These are phyloP conservation scores for Aspergillus pseudoterreus DNA, from an alignment of 2,329 filamentous ascomycete species.

Conservation along the genomic window DNA sequence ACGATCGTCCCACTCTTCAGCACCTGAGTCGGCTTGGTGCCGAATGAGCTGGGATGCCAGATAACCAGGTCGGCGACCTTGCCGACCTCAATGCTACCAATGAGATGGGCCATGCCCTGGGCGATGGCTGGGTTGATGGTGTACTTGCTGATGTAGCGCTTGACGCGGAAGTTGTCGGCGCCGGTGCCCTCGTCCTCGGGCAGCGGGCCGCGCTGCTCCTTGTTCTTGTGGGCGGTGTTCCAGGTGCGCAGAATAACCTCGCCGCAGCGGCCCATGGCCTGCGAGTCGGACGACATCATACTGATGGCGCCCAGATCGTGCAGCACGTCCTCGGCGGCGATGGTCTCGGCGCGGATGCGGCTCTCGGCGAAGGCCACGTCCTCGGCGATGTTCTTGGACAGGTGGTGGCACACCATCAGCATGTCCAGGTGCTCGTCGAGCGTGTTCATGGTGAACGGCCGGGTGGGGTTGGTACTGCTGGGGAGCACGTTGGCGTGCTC, in stretches of 20 bases:
- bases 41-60: slow-evolving; percentile 83
- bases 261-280: slow-evolving; percentile 94
- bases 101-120: slow-evolving; percentile 82
- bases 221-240: slow-evolving; percentile 98
- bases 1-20: slow-evolving; percentile 86
- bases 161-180: slow-evolving; percentile 88
- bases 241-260: slow-evolving; percentile 91
- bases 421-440: slow-evolving; percentile 96
- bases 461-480: slow-evolving; percentile 85
- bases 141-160: slow-evolving; percentile 91
- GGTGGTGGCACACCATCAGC: slow-evolving; percentile 96
- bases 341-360: slow-evolving; percentile 91
- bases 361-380: slow-evolving; percentile 94
- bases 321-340: slow-evolving; percentile 92
- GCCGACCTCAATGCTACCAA: slow-evolving; percentile 83
- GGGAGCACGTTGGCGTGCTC: slow-evolving; percentile 85
- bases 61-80: slow-evolving; percentile 87
- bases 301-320: slow-evolving; percentile 93
- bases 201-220: slow-evolving; percentile 72
- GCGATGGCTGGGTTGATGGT: slow-evolving; percentile 91
- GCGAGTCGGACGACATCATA: slow-evolving; percentile 95
- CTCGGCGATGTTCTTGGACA: slow-evolving; percentile 88
- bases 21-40: slow-evolving; percentile 75
- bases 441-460: slow-evolving; percentile 87
- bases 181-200: slow-evolving; percentile 73